These are phyloP conservation scores for Amanita brunnescens DNA, from an alignment of 768 basidiomycete genomes.

Conservation along the genomic window DNA sequence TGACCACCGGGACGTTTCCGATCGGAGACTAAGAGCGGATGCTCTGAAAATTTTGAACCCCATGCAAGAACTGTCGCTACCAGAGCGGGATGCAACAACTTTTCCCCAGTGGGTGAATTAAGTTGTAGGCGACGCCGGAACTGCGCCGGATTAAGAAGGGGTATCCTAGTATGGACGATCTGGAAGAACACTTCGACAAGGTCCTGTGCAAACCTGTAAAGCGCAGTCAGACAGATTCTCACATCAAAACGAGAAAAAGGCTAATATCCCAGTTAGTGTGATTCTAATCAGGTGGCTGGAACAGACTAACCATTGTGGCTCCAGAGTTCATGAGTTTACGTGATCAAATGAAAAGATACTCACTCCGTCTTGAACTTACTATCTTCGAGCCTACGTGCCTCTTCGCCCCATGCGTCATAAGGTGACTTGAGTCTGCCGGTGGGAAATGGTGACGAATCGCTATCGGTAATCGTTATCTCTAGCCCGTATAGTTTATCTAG, in stretches of 20 bases:
- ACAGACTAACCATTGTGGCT: slow-evolving; percentile 3
- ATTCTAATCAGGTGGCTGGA: not conserved
- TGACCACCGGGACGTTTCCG: slow-evolving; percentile 60
- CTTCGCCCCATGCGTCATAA: slow-evolving; percentile 68
- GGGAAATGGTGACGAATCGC: slow-evolving; percentile 30
- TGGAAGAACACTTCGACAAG: slow-evolving; percentile 94
- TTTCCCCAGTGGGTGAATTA: slow-evolving; percentile 26
- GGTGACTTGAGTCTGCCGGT: slow-evolving; percentile 31
- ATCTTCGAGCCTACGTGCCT: slow-evolving; percentile 62
- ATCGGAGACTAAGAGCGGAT: slow-evolving; percentile 75
- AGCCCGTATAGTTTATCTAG: slow-evolving; percentile 56
- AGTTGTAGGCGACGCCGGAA: slow-evolving; percentile 67
- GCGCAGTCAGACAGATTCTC: slow-evolving; percentile 11
- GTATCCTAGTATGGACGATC: slow-evolving; percentile 81
- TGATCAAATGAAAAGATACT: slow-evolving; percentile 32
- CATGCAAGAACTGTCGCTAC: slow-evolving; percentile 85
- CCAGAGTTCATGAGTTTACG: slow-evolving; percentile 22
- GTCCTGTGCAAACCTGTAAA: slow-evolving; percentile 76
- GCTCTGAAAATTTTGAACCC: slow-evolving; percentile 92
- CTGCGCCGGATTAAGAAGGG: slow-evolving; percentile 75
- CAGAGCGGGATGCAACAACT: slow-evolving; percentile 58
- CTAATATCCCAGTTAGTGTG: slow-evolving; percentile 6
- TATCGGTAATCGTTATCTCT: slow-evolving; percentile 40
- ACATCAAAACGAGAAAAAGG: slow-evolving; percentile 11
- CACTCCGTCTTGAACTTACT: slow-evolving; percentile 78